Conservation (phyloP, 2,329 filamentous ascomycete genomes). For the Talaromyces sp. region DNA sequence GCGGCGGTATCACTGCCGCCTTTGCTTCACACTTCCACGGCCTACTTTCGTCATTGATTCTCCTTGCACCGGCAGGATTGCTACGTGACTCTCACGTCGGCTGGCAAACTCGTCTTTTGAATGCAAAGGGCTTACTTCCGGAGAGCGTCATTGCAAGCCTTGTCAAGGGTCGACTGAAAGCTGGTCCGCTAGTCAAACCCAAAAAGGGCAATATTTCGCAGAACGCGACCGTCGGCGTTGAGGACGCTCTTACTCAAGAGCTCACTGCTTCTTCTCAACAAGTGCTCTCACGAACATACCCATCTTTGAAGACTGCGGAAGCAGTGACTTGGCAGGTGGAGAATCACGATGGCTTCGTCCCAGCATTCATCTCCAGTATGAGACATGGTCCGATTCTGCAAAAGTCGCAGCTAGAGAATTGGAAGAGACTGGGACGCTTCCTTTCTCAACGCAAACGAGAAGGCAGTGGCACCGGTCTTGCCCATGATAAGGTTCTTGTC, state of each 20-base stretch:
- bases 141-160: slow-evolving; percentile 53
- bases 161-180: slow-evolving; percentile 50
- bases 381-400: slow-evolving; percentile 66
- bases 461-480: slow-evolving; percentile 27
- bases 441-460: slow-evolving; percentile 43
- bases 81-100: slow-evolving; percentile 63
- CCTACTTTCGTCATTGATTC: slow-evolving; percentile 65
- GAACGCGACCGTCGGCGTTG: slow-evolving; percentile 34
- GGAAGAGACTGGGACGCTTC: slow-evolving; percentile 54
- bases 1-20: slow-evolving; percentile 67
- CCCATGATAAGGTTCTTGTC: slow-evolving; percentile 56
- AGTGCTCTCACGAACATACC: slow-evolving; percentile 51
- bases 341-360: slow-evolving; percentile 64
- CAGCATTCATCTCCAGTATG: slow-evolving; percentile 68
- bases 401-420: slow-evolving; percentile 55
- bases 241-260: slow-evolving; percentile 41
- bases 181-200: slow-evolving; percentile 36
- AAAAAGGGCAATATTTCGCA: slow-evolving; percentile 29
- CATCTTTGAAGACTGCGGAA: slow-evolving; percentile 56
- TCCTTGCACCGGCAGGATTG: slow-evolving; percentile 76
- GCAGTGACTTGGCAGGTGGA: slow-evolving; percentile 68
- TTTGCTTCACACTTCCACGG: slow-evolving; percentile 68
- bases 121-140: slow-evolving; percentile 59
- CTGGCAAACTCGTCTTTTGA: slow-evolving; percentile 60
- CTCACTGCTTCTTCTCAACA: slow-evolving; percentile 31